phyloP scores from a whole-genome alignment of 257 asterid genomes.

The Voacanga thouarsii region DNA sequence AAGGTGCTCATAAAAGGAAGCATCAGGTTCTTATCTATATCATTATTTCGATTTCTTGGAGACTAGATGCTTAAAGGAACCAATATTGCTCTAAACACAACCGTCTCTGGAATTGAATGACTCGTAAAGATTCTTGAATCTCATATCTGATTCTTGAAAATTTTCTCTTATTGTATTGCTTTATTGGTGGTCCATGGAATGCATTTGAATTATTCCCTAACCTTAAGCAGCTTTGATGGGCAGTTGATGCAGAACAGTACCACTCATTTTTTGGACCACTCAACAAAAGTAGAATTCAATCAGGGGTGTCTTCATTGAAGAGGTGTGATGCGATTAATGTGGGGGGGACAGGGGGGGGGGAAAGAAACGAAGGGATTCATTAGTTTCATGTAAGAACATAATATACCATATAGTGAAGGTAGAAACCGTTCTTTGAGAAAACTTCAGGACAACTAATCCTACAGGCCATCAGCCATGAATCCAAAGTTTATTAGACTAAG shows the following conservation, averaged over 20 bases:
- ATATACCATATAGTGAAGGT: conserved; percentile 16
- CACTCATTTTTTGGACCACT: neutral
- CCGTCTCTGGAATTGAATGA: conserved; percentile 20
- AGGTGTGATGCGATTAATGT: neutral
- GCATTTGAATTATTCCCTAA: conserved; percentile 8
- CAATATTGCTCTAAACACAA: conserved; percentile 22
- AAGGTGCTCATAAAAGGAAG: conserved; percentile 28
- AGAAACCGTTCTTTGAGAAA: conserved; percentile 19
- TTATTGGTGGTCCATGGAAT: conserved; percentile 9
- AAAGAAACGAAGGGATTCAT: conserved; percentile 24
- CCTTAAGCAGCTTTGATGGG: conserved; percentile 8
- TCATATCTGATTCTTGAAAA: conserved; percentile 24
- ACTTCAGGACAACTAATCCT: conserved; percentile 13
- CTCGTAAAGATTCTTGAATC: conserved; percentile 32
- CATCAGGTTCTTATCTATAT: conserved; percentile 58
- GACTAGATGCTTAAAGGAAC: conserved; percentile 33
- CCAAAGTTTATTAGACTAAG: conserved; percentile 7
- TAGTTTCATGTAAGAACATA: conserved; percentile 7
- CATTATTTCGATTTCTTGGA: conserved; percentile 29
- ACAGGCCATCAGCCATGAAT: neutral
- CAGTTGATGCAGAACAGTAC: conserved; percentile 10
- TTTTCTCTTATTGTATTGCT: conserved; percentile 4
- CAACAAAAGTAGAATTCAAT: conserved; percentile 1
- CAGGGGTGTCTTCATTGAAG: neutral
- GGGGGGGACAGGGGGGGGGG: too few species aligned